Base-by-base conservation (phyloP, 106 monocot genomes). In the Dendrobium officinale region DNA sequence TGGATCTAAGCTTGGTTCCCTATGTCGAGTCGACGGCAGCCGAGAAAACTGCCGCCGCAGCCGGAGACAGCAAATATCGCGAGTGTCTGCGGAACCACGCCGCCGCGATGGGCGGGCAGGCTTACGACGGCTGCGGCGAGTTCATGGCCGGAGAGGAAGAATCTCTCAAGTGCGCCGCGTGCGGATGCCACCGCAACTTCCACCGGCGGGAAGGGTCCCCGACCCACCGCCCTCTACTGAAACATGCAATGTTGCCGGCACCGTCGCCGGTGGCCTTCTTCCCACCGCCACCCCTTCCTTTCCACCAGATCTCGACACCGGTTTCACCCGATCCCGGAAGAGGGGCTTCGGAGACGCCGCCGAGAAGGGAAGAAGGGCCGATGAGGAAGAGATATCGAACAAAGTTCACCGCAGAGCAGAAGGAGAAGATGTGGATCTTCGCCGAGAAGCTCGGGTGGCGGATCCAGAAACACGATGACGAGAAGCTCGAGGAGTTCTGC, bases 391-490 rank as follows among this genome's bases (percentile, higher is more conserved):
- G 76, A 13, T 49, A 49, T n/a, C 81, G 81, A 1, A 83, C 83
- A 6, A 83, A 78, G 78, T 83, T 83, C 73, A 83, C 78, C 31
- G 58, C 55, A 18, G 83, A 83, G 83, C 95, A 96, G 86, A 96
- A 93, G 88, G 93, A 96, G 83, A 86, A 79, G 85, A 96, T 96
- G 95, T 78, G 78, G 82, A 90, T 77, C 49, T 93, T 96, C 72
- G 95, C 95, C 1, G 93, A 96, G 84, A 81, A 79, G 83, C 80
- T 91, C 4, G 95, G 95, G 22, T 96, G 95, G 95, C 84, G 91
- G 82, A 89, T 96, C 78, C 81, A 91, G 77, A 86, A 85, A 80
- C 84, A 88, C 72, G 95, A 93, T 44, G 95, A 86, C 31, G 84
- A 26, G 10, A 87, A 84, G 42, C 84, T 96, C 4, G 88, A 91